Evolutionary conservation across 2,329 filamentous ascomycete genomes (phyloP), one percentile per base, ranked within the genome.

Genomic region (Colletotrichum gloeosporioides): DNA sequence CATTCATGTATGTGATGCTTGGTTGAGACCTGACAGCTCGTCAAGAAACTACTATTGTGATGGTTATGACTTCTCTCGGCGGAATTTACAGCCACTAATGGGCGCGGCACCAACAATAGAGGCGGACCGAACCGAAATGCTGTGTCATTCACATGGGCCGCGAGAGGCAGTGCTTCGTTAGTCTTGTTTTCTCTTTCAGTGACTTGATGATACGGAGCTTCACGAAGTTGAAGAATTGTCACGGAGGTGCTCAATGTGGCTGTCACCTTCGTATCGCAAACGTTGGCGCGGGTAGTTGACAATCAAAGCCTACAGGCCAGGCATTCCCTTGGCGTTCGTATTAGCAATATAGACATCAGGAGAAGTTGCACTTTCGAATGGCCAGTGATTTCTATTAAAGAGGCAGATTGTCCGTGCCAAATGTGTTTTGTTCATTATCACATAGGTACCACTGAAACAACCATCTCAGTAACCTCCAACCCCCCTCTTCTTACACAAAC

Each of bases 271-370:
- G 39, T 5, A 12, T 18, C 4, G 18, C 18, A 12, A n/a, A 3
- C 5, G 18, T 49, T 2, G 0, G 39, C 9, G 4, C 4, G 39
- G 39, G 18, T n/a, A 6, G 6, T 49, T 4, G 3, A 12, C 9
- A 4, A 49, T 1, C 18, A 49, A 3, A 22, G 39, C 12, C 4
- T n/a, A 12, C 5, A 22, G 39, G 4, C 6, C 39, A 22, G 3
- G 39, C 18, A 49, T 1, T 49, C 3, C 39, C 44, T 49, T 49
- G 44, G 44, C 44, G 18, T 49, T 49, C 44, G 44, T n/a, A 49
- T n/a, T 22, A 0, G 0, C 5, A 49, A 49, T 49, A 0, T 49
- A 0, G 44, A n/a, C 3, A 12, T 22, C 9, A 1, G 39, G 39
- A 44, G 39, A n/a, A 44, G 39, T 0, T 44, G 39, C 2, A 44